phyloP scores from a whole-genome alignment of 495 filamentous ascomycete genomes.

The Aspergillus cristatus region DNA sequence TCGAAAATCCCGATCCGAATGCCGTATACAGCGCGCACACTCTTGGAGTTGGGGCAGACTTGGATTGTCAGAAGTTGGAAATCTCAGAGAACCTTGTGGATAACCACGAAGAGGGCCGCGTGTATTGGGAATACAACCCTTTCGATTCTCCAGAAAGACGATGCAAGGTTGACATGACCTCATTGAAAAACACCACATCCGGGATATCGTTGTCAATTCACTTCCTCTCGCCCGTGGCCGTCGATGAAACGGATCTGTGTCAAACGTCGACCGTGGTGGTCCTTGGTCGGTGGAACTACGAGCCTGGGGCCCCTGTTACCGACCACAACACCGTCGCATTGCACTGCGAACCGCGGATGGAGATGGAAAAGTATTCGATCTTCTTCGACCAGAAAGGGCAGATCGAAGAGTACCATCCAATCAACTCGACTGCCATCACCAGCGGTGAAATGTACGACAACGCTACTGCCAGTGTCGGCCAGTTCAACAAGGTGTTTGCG shows the following conservation, averaged over 20 bases:
- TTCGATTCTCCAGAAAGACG: slow-evolving; percentile 17
- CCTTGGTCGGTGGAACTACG: slow-evolving; percentile 32
- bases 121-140: slow-evolving; percentile 23
- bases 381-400: slow-evolving; percentile 28
- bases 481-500: slow-evolving; percentile 36
- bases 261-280: slow-evolving; percentile 29
- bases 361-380: slow-evolving; percentile 20
- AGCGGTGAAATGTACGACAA: slow-evolving; percentile 29
- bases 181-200: slow-evolving; percentile 13
- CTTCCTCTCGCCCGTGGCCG: slow-evolving; percentile 23
- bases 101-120: slow-evolving; percentile 5
- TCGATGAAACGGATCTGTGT: slow-evolving; percentile 18
- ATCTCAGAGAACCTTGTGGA: slow-evolving; percentile 9
- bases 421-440: slow-evolving; percentile 15
- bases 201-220: slow-evolving; percentile 28
- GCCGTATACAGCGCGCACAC: slow-evolving; percentile 23
- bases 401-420: slow-evolving; percentile 11
- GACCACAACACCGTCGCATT: slow-evolving; percentile 28
- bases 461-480: slow-evolving; percentile 29
- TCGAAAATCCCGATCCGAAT: slow-evolving; percentile 15
- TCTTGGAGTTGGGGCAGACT: slow-evolving; percentile 21
- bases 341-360: slow-evolving; percentile 25
- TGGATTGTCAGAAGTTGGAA: slow-evolving; percentile 20
- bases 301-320: slow-evolving; percentile 15
- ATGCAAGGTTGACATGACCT: slow-evolving; percentile 22